Evolutionary conservation across 208 protist genomes (phyloP).

Genomic region (Angomonas desouzai): DNA sequence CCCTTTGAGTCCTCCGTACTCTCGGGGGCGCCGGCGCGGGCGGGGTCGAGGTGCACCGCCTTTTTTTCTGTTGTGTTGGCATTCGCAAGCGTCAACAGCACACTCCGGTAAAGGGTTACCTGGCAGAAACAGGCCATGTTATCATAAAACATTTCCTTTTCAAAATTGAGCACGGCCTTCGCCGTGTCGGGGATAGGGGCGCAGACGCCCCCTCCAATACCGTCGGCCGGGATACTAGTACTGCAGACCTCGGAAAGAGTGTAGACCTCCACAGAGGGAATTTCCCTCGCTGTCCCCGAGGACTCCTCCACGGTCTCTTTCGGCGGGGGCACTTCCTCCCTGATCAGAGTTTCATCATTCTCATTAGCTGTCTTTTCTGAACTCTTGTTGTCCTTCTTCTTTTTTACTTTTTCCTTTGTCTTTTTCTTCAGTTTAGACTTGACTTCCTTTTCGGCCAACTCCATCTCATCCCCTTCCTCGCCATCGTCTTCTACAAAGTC

Average conservation of each 20-base stretch:
- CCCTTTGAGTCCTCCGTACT: background rate
- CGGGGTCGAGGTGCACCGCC: background rate
- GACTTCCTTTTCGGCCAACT: constrained; percentile 16
- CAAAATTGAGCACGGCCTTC: constrained; percentile 37
- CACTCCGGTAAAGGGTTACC: constrained; percentile 62
- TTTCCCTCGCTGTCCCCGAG: background rate
- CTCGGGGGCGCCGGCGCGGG: background rate
- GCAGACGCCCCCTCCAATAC: constrained; percentile 23
- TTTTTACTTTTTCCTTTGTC: constrained; percentile 21
- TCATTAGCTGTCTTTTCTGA: constrained; percentile 13
- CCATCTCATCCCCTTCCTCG: constrained; percentile 25
- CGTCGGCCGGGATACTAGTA: constrained; percentile 10
- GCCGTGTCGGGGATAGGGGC: constrained; percentile 36
- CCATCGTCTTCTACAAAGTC: constrained; percentile 42
- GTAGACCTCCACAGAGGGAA: constrained; percentile 17
- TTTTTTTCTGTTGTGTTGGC: constrained; percentile 18
- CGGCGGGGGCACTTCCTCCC: too few species aligned
- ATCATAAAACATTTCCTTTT: constrained; percentile 30
- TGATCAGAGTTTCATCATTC: too few species aligned
- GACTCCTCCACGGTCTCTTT: constrained; percentile 11
- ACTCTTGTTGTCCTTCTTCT: constrained; percentile 7
- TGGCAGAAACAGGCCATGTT: constrained; percentile 39
- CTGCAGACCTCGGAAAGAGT: constrained; percentile 14
- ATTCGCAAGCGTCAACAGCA: constrained; percentile 41
- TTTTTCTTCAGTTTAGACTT: constrained; percentile 12